Evolutionary conservation across 768 basidiomycete genomes (phyloP).

Genomic region (Dictyophora rubrovolvata): DNA sequence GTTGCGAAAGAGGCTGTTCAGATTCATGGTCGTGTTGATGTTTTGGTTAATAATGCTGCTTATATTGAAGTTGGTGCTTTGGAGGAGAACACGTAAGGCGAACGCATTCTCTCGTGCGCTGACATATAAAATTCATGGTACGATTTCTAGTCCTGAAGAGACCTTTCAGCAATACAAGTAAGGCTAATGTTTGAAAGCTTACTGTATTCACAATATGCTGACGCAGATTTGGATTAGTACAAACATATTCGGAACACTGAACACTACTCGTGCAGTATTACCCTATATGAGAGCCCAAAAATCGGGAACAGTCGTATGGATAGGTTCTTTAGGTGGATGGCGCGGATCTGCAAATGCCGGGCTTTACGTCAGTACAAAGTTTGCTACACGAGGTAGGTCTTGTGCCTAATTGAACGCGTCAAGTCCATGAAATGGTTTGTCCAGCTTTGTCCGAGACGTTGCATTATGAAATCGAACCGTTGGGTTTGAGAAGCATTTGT

Average conservation of each 20-base stretch:
- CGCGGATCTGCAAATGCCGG: slow-evolving; percentile 13
- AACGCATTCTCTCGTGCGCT: not conserved
- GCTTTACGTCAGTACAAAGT: slow-evolving; percentile 32
- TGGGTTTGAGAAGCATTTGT: slow-evolving; percentile 11
- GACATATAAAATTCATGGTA: not conserved
- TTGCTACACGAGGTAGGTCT: slow-evolving; percentile 20
- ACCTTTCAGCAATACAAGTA: slow-evolving; percentile 21
- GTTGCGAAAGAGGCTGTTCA: not conserved
- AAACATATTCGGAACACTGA: slow-evolving; percentile 32
- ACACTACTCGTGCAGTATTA: slow-evolving; percentile 36
- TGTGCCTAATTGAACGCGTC: slow-evolving; percentile 13
- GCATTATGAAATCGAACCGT: slow-evolving; percentile 15
- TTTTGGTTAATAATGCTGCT: slow-evolving; percentile 41
- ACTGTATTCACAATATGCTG: not conserved
- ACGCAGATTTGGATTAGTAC: slow-evolving; percentile 16
- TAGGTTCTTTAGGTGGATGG: slow-evolving; percentile 28
- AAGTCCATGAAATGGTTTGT: not conserved
- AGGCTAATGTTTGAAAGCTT: not conserved
- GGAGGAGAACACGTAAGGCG: slow-evolving; percentile 20
- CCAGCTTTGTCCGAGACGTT: slow-evolving; percentile 22
- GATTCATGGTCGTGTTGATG: slow-evolving; percentile 31
- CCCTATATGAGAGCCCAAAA: slow-evolving; percentile 36
- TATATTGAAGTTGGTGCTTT: slow-evolving; percentile 20
- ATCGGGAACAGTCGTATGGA: slow-evolving; percentile 33
- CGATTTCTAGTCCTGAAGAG: slow-evolving; percentile 19